A percentile compares a stretch with the other conserved stretches of the same genome.
phyloP scores from a whole-genome alignment of 2,329 filamentous ascomycete genomes.

The Penicillium sclerotigenum region DNA sequence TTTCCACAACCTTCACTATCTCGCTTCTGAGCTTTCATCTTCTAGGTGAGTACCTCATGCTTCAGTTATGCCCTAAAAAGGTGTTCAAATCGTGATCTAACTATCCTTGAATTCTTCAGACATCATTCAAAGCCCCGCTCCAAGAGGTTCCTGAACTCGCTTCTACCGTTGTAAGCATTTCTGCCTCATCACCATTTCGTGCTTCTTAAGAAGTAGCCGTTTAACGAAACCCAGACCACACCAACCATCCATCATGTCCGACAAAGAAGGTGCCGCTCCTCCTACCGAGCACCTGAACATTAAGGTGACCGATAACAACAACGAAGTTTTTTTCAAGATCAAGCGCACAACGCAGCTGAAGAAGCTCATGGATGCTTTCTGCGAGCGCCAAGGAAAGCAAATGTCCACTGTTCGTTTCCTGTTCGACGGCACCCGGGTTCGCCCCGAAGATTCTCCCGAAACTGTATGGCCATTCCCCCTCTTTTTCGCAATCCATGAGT shows the following conservation, averaged over 20 bases:
- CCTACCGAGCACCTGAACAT: slow-evolving; percentile 89
- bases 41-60: slow-evolving; percentile 2
- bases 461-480: slow-evolving; percentile 60
- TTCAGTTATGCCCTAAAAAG: neutral
- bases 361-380: slow-evolving; percentile 98
- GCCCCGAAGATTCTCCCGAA: slow-evolving; percentile 84
- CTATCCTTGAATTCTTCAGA: neutral
- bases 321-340: slow-evolving; percentile 99
- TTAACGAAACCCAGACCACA: slow-evolving; percentile 1
- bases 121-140: neutral
- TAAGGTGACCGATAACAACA: slow-evolving; percentile 99
- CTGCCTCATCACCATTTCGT: neutral
- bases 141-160: neutral
- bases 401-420: slow-evolving; percentile 83
- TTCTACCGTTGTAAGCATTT: neutral
- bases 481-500: neutral
- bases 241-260: slow-evolving; percentile 15
- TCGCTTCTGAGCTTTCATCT: neutral
- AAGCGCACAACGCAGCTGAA: slow-evolving; percentile 93
- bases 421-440: slow-evolving; percentile 92
- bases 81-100: neutral
- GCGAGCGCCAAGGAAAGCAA: slow-evolving; percentile 90
- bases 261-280: slow-evolving; percentile 26
- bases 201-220: neutral
- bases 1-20: slow-evolving; percentile 1